phyloP scores from a whole-genome alignment of 257 asterid species.

The Ballota nigra region DNA sequence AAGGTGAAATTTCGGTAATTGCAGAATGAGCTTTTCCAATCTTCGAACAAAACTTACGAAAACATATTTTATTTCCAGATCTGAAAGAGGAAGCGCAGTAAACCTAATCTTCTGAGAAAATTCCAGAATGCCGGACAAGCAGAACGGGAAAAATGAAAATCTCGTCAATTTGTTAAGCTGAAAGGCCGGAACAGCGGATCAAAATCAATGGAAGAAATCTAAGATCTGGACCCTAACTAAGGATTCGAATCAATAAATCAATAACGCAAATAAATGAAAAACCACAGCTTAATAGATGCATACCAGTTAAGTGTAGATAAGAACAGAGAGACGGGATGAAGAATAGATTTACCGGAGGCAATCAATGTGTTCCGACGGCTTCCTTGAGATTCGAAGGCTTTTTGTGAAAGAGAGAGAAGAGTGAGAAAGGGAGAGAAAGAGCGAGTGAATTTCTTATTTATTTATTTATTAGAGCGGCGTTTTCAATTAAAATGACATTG shows the following conservation, averaged over 20 bases:
- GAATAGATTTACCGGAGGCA: conserved; percentile 25
- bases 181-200: conserved; percentile 13
- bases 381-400: conserved; percentile 30
- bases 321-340: background rate
- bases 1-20: conserved; percentile 1
- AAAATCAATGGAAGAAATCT: conserved; percentile 21
- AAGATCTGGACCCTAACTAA: conserved; percentile 30
- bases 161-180: background rate
- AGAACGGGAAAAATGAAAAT: background rate
- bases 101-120: background rate
- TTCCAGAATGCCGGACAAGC: conserved; percentile 5
- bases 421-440: conserved; percentile 12
- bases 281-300: background rate
- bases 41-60: background rate
- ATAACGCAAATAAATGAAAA: background rate
- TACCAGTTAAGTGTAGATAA: background rate
- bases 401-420: background rate
- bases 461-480: background rate
- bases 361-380: conserved; percentile 24
- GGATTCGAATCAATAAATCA: conserved; percentile 6
- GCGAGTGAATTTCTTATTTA: conserved; percentile 1
- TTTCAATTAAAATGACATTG: background rate
- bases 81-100: conserved; percentile 14
- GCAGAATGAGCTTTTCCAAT: background rate
- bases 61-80: conserved; percentile 7